Evolutionary conservation across 1,284 basidiomycete genomes (phyloP), one percentile per base, ranked within the genome.

Genomic region (Boletellus sp.): DNA sequence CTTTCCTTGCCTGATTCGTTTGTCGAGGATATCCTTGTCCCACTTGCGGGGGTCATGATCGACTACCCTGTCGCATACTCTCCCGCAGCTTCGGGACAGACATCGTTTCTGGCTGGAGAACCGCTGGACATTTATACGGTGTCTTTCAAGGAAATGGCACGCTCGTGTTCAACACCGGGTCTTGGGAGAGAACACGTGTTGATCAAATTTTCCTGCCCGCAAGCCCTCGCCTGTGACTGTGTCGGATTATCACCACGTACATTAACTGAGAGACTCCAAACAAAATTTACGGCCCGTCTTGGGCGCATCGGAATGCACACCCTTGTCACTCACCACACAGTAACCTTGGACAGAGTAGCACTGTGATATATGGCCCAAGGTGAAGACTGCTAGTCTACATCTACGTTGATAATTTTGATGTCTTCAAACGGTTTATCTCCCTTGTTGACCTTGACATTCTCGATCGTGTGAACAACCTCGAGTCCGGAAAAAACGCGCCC

Each of bases 351-450:
- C 49, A 71, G 74, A 54, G 66, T 78, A 36, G 75, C 71, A 22
- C 60, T 76, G 33, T 77, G 60, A 62, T 32, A 43, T 46, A 56
- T 36, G 53, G 43, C 26, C 11, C 43, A 40, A 33, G 42, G 39
- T 6, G 36, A 48, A 47, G 22, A 15, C 13, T 0, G 11, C 54
- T 76, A 85, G 56, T 88, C 83, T 55, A 88, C 76, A 64, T 82
- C 81, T 39, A 93, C 75, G 59, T 89, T 92, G 63, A 85, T 74
- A 60, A 95, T 94, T 69, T 90, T 91, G 70, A 96, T 91, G 64
- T 94, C 92, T 61, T 94, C 92, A 58, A 82, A 90, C 24, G 93
- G 93, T 67, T 90, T 91, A 66, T 96, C 91, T 47, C 78, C 71
- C 72, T 94, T 93, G 73, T 85, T 88, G 38, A 83, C 83, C 69